Evolutionary conservation across 371 early-diverging fungal genomes (phyloP), one percentile per base, ranked within the genome.

Genomic region (Dinochytrium kinnereticum): DNA sequence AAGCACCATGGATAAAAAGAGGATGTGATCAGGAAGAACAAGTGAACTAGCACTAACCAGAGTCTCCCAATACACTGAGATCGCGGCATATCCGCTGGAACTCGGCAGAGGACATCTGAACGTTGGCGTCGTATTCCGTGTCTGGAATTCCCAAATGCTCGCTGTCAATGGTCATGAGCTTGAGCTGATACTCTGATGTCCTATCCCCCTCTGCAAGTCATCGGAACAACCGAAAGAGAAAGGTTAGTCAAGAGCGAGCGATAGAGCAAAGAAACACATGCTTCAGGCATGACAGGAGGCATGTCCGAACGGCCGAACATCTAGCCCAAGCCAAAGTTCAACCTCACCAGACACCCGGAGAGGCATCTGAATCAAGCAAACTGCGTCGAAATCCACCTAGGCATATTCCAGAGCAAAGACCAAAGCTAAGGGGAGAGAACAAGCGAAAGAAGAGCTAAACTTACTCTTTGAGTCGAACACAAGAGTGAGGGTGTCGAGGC

Each of bases 61-160:
- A 91, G 68, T 98, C 98, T 77, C 95, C 91, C 51, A 99, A 85
- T 40, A 88, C 86, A 69, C 85, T 81, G 64, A 99, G 85, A 82
- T 98, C 98, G 65, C 93, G 90, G 80, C 94, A 92, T 69, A 97
- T 96, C 72, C 96, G 94, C 68, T 91, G 89, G 84, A 98, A 98
- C 82, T 97, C 95, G 55, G 84, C 80, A 13, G 97, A 92, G 61
- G 94, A 89, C 94, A 99, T 93, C 44, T 83, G 86, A 31, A 98
- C 91, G 66, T 89, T 90, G 17, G 94, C 95, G 74, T 96, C 95
- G 84, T 96, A 98, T 21, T 91, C 88, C 26, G 94, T 93, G 5
- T 96, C 97, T 65, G 98, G 99, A 75, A 98, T 96, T 77, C 94
- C 96, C 76, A 98, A 88, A 80, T 97, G 95, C 73, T 99, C 99